These are phyloP conservation scores for Aspergillus sp. DNA, from an alignment of 2,329 filamentous ascomycete genomes.

Conservation along the genomic window DNA sequence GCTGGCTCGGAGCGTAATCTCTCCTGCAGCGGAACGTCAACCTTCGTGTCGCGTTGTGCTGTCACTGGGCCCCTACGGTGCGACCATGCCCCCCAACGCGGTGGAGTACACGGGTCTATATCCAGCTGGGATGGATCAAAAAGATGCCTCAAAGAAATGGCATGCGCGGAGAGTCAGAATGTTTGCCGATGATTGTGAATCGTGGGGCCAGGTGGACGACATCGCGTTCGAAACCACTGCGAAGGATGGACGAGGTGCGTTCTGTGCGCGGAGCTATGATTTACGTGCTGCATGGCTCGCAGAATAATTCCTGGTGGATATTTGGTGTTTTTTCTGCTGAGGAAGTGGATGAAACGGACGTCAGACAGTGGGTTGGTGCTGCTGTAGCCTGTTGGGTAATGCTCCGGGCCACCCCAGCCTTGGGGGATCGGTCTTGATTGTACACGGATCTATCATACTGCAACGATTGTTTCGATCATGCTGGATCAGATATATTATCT, in stretches of 20 bases:
- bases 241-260: slow-evolving; percentile 60
- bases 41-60: slow-evolving; percentile 45
- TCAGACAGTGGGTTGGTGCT: slow-evolving; percentile 43
- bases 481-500: slow-evolving; percentile 41
- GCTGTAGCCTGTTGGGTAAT: slow-evolving; percentile 35
- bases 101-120: slow-evolving; percentile 67
- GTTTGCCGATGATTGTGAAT: slow-evolving; percentile 43
- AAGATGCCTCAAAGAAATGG: slow-evolving; percentile 54
- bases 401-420: slow-evolving; percentile 37
- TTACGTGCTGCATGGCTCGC: slow-evolving; percentile 9
- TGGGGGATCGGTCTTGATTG: slow-evolving; percentile 70
- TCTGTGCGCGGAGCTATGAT: slow-evolving; percentile 54
- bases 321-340: slow-evolving; percentile 62
- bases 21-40: neutral
- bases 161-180: slow-evolving; percentile 56
- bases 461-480: slow-evolving; percentile 25
- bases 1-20: slow-evolving; percentile 36
- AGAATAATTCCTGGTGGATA: slow-evolving; percentile 56
- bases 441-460: slow-evolving; percentile 40
- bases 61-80: slow-evolving; percentile 66
- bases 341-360: slow-evolving; percentile 47
- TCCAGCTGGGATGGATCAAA: slow-evolving; percentile 48
- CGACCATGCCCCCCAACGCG: slow-evolving; percentile 61
- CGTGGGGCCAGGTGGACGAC: slow-evolving; percentile 45
- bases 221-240: slow-evolving; percentile 67